These are phyloP conservation scores for Trichosanthes cucumerina DNA, from an alignment of 306 rosid species.

Conservation along the genomic window DNA sequence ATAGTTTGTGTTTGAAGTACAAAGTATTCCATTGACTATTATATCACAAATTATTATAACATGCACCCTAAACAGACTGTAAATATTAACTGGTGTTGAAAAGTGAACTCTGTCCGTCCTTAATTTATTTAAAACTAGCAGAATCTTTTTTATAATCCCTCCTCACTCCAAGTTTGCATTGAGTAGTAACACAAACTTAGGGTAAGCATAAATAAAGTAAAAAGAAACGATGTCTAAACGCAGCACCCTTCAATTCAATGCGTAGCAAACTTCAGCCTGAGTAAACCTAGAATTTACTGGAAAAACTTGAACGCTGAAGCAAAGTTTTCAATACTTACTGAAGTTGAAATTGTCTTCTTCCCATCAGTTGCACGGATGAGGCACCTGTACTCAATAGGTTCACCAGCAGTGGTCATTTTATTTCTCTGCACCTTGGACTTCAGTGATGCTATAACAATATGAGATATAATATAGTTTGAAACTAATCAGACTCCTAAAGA, in stretches of 20 bases:
- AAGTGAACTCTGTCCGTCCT: neutral
- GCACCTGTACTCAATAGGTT: constrained; percentile 67
- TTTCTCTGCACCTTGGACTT: constrained; percentile 64
- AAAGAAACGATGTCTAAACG: neutral
- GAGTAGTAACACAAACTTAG: neutral
- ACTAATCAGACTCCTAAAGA: constrained; percentile 13
- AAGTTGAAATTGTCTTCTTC: constrained; percentile 77
- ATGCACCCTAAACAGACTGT: too few species aligned
- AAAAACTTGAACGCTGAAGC: neutral
- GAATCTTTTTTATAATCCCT: neutral
- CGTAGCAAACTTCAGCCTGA: neutral
- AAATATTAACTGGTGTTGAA: neutral
- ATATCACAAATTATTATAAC: too few species aligned
- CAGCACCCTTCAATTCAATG: neutral
- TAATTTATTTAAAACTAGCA: neutral
- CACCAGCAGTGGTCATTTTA: constrained; percentile 56
- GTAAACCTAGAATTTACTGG: neutral
- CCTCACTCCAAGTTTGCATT: neutral
- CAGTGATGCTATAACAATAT: constrained; percentile 49
- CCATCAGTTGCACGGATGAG: constrained; percentile 91
- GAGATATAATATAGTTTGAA: constrained; percentile 1
- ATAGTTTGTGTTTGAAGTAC: too few species aligned
- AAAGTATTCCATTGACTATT: too few species aligned
- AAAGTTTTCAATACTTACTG: constrained; percentile 35
- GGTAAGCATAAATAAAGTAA: neutral